Evolutionary conservation across 768 basidiomycete species (phyloP), one percentile per base, ranked within the genome.

Genomic region (Antrodiella citrinella): DNA sequence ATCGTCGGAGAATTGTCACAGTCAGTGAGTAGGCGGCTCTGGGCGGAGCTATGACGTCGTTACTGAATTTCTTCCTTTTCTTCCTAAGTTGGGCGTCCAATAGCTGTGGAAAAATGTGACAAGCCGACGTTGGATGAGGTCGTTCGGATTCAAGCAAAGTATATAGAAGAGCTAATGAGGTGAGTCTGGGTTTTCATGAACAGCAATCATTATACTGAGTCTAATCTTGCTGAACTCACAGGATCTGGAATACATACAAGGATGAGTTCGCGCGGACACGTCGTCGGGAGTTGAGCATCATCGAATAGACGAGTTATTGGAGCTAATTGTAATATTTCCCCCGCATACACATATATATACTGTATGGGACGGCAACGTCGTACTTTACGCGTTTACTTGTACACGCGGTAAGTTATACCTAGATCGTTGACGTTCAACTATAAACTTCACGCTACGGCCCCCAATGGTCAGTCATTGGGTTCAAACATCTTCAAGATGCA

Each of bases 231-330:
- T 10, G n/a, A n/a, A n/a, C n/a, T n/a, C 18, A 25, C 13, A 96
- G 93, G 45, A 95, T 97, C 56, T 98, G 94, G 94, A 79, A 98
- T 62, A 82, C 84, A 4, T 95, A 97, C 72, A 98, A 98, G 67
- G 87, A 97, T 62, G 77, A 84, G 48, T 96, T 94, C 60, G 94
- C 94, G 25, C 84, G 88, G 61, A 75, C 89, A 23, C 76, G 93
- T 40, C 78, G 80, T 50, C 74, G 78, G 54, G 88, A 91, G 62
- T 72, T 91, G 55, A 87, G 72, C 59, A 86, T 91, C 62, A 78
- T 91, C 56, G 87, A 84, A 51, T 89, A 61, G 66, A 35, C 30
- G 30, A n/a, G n/a, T n/a, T n/a, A n/a, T n/a, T n/a, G n/a, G n/a
- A n/a, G n/a, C n/a, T n/a, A n/a, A n/a, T n/a, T n/a, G n/a, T n/a